Evolutionary conservation across 208 protist genomes (phyloP).

Genomic region (Novymonas esmeraldas): DNA sequence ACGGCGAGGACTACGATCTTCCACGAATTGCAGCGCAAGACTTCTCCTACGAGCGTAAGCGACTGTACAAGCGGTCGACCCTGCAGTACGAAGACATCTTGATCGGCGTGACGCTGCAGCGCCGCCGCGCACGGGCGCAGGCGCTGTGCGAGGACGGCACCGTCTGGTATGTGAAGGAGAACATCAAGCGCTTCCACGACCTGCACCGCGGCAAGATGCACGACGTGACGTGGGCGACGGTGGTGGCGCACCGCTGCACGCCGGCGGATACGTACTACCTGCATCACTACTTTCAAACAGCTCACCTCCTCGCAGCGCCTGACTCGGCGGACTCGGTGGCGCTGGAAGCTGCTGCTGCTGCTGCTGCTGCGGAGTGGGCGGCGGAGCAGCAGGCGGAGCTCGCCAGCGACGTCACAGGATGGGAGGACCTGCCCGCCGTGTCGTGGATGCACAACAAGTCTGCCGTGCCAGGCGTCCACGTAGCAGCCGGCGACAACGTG

Average conservation of each 20-base stretch:
- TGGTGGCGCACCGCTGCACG: slow-evolving; percentile 20
- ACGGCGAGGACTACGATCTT: not conserved
- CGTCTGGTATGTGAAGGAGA: slow-evolving; percentile 5
- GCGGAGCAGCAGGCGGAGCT: not conserved
- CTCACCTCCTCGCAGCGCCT: not conserved
- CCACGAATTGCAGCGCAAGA: not conserved
- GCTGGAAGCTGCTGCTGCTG: not conserved
- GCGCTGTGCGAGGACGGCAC: not conserved
- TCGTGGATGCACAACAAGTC: not conserved
- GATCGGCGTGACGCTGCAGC: not conserved
- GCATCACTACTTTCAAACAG: slow-evolving; percentile 18
- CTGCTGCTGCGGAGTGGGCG: not conserved
- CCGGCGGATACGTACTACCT: slow-evolving; percentile 12
- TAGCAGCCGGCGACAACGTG: not conserved
- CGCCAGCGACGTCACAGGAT: not conserved
- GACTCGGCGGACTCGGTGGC: not conserved
- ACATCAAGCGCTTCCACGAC: slow-evolving; percentile 13
- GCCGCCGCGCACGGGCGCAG: not conserved
- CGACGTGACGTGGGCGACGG: slow-evolving; percentile 15
- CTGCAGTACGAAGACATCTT: slow-evolving; percentile 13
- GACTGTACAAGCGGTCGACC: not conserved
- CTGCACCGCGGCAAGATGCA: not conserved
- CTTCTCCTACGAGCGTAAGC: not conserved
- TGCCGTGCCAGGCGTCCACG: not conserved
- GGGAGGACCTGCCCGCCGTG: not conserved